Base-by-base conservation (phyloP, 768 basidiomycete species). In the Thelephora ganbajun region DNA sequence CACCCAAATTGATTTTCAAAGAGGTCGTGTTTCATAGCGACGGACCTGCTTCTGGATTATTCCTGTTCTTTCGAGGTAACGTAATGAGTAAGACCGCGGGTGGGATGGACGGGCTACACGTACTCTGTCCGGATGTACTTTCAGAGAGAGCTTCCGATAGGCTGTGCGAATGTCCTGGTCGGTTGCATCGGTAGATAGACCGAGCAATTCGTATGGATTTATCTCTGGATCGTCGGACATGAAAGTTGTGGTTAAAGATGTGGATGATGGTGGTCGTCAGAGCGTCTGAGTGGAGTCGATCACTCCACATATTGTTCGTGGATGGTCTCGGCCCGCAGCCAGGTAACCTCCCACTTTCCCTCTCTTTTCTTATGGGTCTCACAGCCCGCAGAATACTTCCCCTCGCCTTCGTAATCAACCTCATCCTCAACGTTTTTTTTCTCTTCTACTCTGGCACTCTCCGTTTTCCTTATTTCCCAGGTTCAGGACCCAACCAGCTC, bases 111-210 rank as follows among this genome's bases (percentile, higher is more conserved):
- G 19, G 41, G 35, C 9, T 30, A 30, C 9, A 51, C 51, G 71
- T 76, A 87, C 87, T 58, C 85, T 76, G 59, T 90, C 88, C 23
- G 88, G 88, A 64, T 91, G 88, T 33, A 89, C 84, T 66, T 87
- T 89, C 55, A 87, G 70, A 1, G 88, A 89, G 23, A 76, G 70
- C 50, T 84, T 72, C 35, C 87, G 73, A 54, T 89, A 91, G 0
- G 87, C 85, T 2, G 79, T 84, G 49, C 76, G 72, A 46, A 91
- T 84, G 53, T 88, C 86, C 45, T 76, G 73, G 50, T 89, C 85
- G 26, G 81, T 81, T 14, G 80, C 71, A 52, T 86, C 83, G 35
- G 69, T 55, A 5, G 68, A 66, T 26, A 89, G 53, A 2, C 68
- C 73, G 1, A 90, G 66, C 0, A 88, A 66, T 46, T 87, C 82